Evolutionary conservation across 306 rosid genomes (phyloP), one percentile per base, ranked within the genome.

Genomic region (Malus orientalis): DNA sequence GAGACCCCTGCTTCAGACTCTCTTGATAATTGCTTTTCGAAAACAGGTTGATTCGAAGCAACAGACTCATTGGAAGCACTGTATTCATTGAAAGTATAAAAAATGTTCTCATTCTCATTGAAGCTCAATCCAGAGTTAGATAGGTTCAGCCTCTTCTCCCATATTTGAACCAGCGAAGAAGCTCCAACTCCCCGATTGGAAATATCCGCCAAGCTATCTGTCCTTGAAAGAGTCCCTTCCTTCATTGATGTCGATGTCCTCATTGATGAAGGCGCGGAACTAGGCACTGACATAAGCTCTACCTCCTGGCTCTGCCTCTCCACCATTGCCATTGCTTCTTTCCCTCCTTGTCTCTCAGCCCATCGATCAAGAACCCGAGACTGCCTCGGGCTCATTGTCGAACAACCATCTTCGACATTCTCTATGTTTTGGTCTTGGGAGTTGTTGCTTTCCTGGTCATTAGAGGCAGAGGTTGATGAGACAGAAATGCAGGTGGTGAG

Each of bases 141-240:
- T 36, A 84, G 33, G 67, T 74, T 90, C 0, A 95, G 85, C 76
- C 99, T 90, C 75, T 84, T 90, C 81, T 95, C 99, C 99, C 99
- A 95, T 61, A 95, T 88, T 33, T 86, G 97, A 58, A 95, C 99
- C 0, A 95, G 90, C 32, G 96, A 92, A 36, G 97, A 91, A 15
- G 99, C 97, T 13, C 90, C 97, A 0, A 87, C 97, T 4, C 90
- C 93, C 1, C 85, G 82, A 11, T 78, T 88, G 1, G 85, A 42
- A 60, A 30, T 74, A 51, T 70, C 81, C 0, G 73, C 77, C 19
- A 84, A 77, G 13, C 71, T 32, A 4, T 82, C 88, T 14, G 80
- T 75, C 12, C 85, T 79, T 57, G 45, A 5, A 10, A 77, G 62
- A 3, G 82, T 70, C 6, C 23, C 85, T 38, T 75, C 85, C 66